Evolutionary conservation across 768 basidiomycete genomes (phyloP), one percentile per base, ranked within the genome.

Genomic region (Clitopilus hobsonii): DNA sequence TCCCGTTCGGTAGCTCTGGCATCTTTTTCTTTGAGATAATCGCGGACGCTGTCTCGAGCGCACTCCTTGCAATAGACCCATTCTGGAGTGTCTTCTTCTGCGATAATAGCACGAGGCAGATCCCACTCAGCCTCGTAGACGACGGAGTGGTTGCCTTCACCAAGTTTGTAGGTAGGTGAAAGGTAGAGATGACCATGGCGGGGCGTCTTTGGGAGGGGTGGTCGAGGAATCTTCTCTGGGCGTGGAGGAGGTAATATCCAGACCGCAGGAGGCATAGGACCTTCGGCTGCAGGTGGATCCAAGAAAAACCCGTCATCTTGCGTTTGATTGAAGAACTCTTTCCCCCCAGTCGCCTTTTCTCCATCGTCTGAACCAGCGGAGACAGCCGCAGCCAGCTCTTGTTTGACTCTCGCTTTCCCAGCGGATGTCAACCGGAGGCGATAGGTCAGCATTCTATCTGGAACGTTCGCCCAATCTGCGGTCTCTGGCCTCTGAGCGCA

Each of bases 81-180:
- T 54, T 48, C 18, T 30, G 24, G 10, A 28, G 10, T 5, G 29
- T 51, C 22, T 22, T 69, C 67, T 2, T 63, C 65, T 5, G 67
- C 50, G 4, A 81, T 65, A 5, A 75, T 16, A 16, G 69, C 64
- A 0, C 75, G 72, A 1, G 84, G 83, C 1, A 86, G 60, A 36
- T 81, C 80, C 71, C 77, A 77, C 53, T 81, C 78, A 5, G 74
- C 80, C 36, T 69, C 61, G 59, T 80, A 79, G 0, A 82, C 80
- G 28, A 65, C 47, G 0, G 85, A 85, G 60, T 86, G 85, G 59
- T 81, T 60, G 0, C 85, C 84, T 0, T 13, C 0, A 4, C 83
- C 84, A 6, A 74, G 56, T 18, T 18, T 47, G 28, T 71, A 60
- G 0, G 38, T 30, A 0, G 74, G 71, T 1, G 73, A 72, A 51